A percentile compares a stretch with the other conserved stretches of the same genome.
These are phyloP conservation scores for Phytophthora ohioensis DNA, from an alignment of 352 stramenopile genomes.

Conservation along the genomic window DNA sequence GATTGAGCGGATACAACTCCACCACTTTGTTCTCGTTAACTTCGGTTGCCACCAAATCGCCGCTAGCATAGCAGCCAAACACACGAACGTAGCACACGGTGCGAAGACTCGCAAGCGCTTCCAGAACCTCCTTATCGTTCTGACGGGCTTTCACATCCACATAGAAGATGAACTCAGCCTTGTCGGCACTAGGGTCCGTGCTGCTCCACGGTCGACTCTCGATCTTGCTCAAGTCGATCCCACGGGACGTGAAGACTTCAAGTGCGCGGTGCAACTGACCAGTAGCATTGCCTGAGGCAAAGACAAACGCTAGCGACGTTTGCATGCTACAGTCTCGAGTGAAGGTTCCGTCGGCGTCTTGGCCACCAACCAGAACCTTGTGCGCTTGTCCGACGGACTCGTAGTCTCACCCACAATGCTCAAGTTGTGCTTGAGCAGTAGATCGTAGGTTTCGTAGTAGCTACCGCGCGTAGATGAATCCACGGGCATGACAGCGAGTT, in stretches of 20 bases:
- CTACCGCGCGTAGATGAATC: slow-evolving; percentile 95
- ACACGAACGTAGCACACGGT: slow-evolving; percentile 84
- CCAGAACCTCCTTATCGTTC: slow-evolving; percentile 62
- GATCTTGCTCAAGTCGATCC: slow-evolving; percentile 77
- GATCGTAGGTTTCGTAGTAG: slow-evolving; percentile 97
- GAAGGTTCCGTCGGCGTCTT: slow-evolving; percentile 45
- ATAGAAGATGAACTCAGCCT: slow-evolving; percentile 82
- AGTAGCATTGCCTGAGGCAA: slow-evolving; percentile 68
- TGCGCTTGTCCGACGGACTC: slow-evolving; percentile 7
- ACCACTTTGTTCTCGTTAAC: slow-evolving; percentile 26
- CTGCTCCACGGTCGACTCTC: slow-evolving; percentile 69
- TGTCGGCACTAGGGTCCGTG: slow-evolving; percentile 22
- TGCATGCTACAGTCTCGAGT: slow-evolving; percentile 48
- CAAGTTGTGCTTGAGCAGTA: slow-evolving; percentile 76
- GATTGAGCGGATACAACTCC: slow-evolving; percentile 61
- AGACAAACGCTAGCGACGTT: slow-evolving; percentile 81
- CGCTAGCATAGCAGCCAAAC: slow-evolving; percentile 83
- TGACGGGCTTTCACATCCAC: slow-evolving; percentile 68
- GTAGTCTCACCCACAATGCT: slow-evolving; percentile 72
- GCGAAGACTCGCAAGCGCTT: slow-evolving; percentile 79
- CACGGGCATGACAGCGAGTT: slow-evolving; percentile 95
- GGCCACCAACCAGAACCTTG: slow-evolving; percentile 92
- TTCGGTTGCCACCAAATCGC: slow-evolving; percentile 5
- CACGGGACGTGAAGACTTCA: slow-evolving; percentile 62
- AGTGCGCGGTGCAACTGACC: slow-evolving; percentile 71